Conservation (phyloP, 139 green algal species). For the Picochlorum sp. region DNA sequence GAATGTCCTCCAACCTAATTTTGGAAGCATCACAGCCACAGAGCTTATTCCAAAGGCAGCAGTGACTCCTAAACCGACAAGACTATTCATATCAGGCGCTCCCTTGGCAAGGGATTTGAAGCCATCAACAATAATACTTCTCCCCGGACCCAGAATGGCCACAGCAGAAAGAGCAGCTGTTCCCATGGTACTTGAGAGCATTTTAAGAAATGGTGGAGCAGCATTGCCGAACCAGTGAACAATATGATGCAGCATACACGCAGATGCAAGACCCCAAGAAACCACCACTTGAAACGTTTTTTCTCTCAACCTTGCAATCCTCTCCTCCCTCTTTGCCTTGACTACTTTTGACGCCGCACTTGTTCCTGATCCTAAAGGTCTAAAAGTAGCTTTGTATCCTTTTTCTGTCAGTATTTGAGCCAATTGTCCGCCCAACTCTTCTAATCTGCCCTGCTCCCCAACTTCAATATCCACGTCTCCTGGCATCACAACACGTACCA, state of each 20-base stretch:
- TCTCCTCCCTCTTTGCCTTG: constrained; percentile 51
- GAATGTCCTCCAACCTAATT: constrained; percentile 84
- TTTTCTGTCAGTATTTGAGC: constrained; percentile 25
- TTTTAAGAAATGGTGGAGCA: constrained; percentile 48
- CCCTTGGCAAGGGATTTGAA: constrained; percentile 47
- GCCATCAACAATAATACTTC: constrained; percentile 62
- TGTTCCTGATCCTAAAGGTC: constrained; percentile 9
- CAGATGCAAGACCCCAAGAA: constrained; percentile 63
- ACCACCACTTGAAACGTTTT: constrained; percentile 53
- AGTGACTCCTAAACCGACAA: constrained; percentile 83
- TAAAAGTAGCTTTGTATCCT: constrained; percentile 19
- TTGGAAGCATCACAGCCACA: constrained; percentile 59
- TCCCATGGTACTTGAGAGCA: constrained; percentile 56
- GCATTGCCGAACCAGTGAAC: constrained; percentile 41
- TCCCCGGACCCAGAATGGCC: constrained; percentile 72
- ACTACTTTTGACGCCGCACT: constrained; percentile 18
- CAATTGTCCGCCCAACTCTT: constrained; percentile 8
- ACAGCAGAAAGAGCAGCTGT: constrained; percentile 63
- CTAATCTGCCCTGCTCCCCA: neutral
- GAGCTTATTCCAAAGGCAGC: constrained; percentile 77
- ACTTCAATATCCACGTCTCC: constrained; percentile 5
- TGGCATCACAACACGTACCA: constrained; percentile 38
- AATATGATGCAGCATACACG: constrained; percentile 68
- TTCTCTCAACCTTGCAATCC: constrained; percentile 36
- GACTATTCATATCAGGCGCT: constrained; percentile 94